Percentiles rank a stretch among this genome's conserved stretches.
These are phyloP conservation scores for Marasmius tenuissimus DNA, from an alignment of 1,284 basidiomycete genomes.

Conservation along the genomic window DNA sequence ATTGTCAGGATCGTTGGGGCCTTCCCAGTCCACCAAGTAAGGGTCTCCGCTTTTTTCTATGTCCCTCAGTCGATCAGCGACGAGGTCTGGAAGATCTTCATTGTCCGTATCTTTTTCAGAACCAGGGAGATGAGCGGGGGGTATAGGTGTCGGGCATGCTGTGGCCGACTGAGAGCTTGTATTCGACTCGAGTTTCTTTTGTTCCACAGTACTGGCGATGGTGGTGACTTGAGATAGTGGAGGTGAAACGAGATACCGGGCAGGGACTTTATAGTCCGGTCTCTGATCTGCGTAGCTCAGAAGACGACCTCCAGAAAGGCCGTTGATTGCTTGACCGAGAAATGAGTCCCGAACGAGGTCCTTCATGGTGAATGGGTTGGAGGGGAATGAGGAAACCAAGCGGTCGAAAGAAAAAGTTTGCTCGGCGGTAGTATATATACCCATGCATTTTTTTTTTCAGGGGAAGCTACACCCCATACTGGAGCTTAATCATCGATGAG, in stretches of 20 bases:
- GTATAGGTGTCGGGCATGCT: neutral
- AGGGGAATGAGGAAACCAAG: neutral
- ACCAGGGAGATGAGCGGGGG: no score
- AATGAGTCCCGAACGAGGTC: conserved; percentile 23
- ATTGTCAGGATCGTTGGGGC: conserved; percentile 30
- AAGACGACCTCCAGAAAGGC: conserved; percentile 17
- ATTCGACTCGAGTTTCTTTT: neutral
- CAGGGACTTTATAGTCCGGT: conserved; percentile 17
- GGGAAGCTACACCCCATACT: no score
- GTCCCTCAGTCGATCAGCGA: conserved; percentile 1
- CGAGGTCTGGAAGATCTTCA: conserved; percentile 1
- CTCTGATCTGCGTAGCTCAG: conserved; percentile 23
- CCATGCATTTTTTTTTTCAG: neutral
- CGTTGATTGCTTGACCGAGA: conserved; percentile 24
- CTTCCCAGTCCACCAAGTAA: conserved; percentile 27
- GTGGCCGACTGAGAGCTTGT: neutral
- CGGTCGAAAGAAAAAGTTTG: neutral
- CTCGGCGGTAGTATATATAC: neutral
- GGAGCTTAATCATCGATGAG: no score
- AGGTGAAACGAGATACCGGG: conserved; percentile 11
- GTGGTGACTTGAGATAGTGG: conserved; percentile 11
- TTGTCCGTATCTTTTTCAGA: neutral
- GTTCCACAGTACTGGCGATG: neutral
- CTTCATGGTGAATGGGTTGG: conserved; percentile 2
- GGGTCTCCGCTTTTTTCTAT: conserved; percentile 17